These are phyloP conservation scores for Ustilago lituana DNA, from an alignment of 1,284 basidiomycete species.

Conservation along the genomic window DNA sequence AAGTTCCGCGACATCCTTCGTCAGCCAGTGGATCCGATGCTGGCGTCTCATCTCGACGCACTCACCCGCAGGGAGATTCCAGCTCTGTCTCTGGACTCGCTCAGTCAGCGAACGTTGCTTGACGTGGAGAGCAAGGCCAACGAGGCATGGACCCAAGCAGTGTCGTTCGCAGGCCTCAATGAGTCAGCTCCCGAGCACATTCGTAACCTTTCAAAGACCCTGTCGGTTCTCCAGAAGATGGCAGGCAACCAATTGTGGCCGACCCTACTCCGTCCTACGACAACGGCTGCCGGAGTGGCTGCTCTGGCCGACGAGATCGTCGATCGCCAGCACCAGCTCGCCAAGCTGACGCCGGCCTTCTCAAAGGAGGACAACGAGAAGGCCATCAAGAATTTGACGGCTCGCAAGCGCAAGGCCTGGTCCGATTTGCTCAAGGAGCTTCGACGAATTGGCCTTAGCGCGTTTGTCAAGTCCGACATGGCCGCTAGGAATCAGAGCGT, in stretches of 20 bases:
- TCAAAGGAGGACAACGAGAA: conserved; percentile 71
- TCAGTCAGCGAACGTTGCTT: conserved; percentile 8
- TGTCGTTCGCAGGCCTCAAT: conserved; percentile 14
- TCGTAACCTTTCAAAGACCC: conserved; percentile 49
- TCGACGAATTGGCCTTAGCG: conserved; percentile 78
- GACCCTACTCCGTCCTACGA: conserved; percentile 19
- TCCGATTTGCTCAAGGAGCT: conserved; percentile 90
- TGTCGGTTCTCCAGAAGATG: conserved; percentile 42
- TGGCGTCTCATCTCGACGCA: conserved; percentile 50
- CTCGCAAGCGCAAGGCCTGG: conserved; percentile 88
- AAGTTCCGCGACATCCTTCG: conserved; percentile 90
- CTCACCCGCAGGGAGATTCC: conserved; percentile 47
- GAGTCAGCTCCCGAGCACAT: conserved; percentile 39
- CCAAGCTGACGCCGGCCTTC: conserved; percentile 58
- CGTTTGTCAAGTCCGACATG: conserved; percentile 72
- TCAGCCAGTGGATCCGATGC: conserved; percentile 73
- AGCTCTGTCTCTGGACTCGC: conserved; percentile 15
- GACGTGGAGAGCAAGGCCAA: conserved; percentile 9
- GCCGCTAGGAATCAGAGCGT: conserved; percentile 74
- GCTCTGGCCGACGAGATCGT: conserved; percentile 81
- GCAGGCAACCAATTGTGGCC: conserved; percentile 35
- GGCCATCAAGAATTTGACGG: conserved; percentile 78
- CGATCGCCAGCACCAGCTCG: conserved; percentile 74
- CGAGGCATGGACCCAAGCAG: conserved; percentile 24
- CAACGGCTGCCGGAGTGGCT: conserved; percentile 69